These are phyloP conservation scores for Begonia masoniana DNA, from an alignment of 306 rosid species.

Conservation along the genomic window DNA sequence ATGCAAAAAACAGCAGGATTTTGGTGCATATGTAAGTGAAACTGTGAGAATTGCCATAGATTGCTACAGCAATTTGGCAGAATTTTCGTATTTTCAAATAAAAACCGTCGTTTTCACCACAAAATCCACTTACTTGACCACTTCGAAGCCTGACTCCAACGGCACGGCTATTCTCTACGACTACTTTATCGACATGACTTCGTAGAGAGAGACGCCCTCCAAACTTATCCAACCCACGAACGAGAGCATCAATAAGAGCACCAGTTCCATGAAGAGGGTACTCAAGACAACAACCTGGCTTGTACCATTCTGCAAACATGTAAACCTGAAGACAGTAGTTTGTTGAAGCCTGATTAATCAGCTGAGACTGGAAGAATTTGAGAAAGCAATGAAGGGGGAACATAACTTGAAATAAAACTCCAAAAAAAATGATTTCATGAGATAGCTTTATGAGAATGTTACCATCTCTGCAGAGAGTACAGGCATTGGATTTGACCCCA, in stretches of 20 bases:
- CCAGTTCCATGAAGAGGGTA: conserved; percentile 79
- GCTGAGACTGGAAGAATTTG: too few relatives aligned
- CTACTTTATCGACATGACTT: conserved; percentile 63
- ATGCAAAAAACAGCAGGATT: too few relatives aligned
- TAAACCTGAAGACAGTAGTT: conserved; percentile 37
- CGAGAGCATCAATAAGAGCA: conserved; percentile 72
- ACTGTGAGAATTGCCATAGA: too few relatives aligned
- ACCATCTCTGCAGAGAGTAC: conserved; percentile 94
- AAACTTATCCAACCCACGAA: conserved; percentile 65
- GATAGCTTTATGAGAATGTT: conserved; percentile 3
- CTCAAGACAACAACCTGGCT: conserved; percentile 84
- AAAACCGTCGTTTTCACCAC: background rate
- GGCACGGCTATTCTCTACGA: conserved; percentile 70
- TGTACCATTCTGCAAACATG: conserved; percentile 98
- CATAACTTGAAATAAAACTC: background rate
- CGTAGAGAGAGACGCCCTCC: conserved; percentile 69
- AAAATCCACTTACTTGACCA: conserved; percentile 53
- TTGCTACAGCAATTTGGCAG: too few relatives aligned
- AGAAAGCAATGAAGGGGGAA: too few relatives aligned
- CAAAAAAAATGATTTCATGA: conserved; percentile 3
- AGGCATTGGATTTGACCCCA: conserved; percentile 69
- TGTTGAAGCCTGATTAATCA: too few relatives aligned
- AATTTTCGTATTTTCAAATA: too few relatives aligned
- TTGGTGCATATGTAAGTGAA: too few relatives aligned
- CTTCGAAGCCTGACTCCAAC: conserved; percentile 66